Percentiles rank a stretch among this genome's conserved stretches.
phyloP scores from a whole-genome alignment of 352 stramenopile species.

The Phytophthora citricola region DNA sequence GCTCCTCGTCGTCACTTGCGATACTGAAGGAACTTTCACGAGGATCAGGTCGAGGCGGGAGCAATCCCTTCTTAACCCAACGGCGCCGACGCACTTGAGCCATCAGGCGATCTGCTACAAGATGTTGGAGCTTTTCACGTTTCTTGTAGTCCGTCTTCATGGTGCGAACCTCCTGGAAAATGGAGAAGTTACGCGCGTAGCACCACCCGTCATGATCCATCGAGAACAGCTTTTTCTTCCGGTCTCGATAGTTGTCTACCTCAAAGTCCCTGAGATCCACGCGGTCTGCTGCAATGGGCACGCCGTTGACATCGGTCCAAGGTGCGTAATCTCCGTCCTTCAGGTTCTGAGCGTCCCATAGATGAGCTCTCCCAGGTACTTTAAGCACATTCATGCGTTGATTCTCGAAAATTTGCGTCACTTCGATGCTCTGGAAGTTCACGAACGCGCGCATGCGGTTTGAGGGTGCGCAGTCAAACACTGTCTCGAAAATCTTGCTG shows the following conservation, averaged over 20 bases:
- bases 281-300: slow-evolving; percentile 79
- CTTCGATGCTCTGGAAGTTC: slow-evolving; percentile 79
- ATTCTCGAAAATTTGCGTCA: slow-evolving; percentile 90
- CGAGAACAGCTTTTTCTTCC: slow-evolving; percentile 82
- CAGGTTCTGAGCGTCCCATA: slow-evolving; percentile 80
- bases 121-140: slow-evolving; percentile 86
- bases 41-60: slow-evolving; percentile 35
- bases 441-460: slow-evolving; percentile 82
- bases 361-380: slow-evolving; percentile 58
- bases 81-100: slow-evolving; percentile 82
- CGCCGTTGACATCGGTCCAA: slow-evolving; percentile 88
- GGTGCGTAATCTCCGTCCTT: slow-evolving; percentile 85
- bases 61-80: slow-evolving; percentile 77
- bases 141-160: slow-evolving; percentile 80
- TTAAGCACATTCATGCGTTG: slow-evolving; percentile 87
- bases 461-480: slow-evolving; percentile 87
- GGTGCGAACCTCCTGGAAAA: slow-evolving; percentile 87
- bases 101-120: slow-evolving; percentile 85
- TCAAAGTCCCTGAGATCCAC: slow-evolving; percentile 83
- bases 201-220: slow-evolving; percentile 90
- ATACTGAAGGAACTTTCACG: slow-evolving; percentile 65
- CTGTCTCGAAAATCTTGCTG: slow-evolving; percentile 80
- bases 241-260: slow-evolving; percentile 79
- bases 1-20: slow-evolving; percentile 73
- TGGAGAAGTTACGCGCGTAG: slow-evolving; percentile 88